Percentiles rank a stretch among this genome's conserved stretches.
phyloP scores from a whole-genome alignment of 108 stramenopile species.

The Pseudonitzschia multiseries region DNA sequence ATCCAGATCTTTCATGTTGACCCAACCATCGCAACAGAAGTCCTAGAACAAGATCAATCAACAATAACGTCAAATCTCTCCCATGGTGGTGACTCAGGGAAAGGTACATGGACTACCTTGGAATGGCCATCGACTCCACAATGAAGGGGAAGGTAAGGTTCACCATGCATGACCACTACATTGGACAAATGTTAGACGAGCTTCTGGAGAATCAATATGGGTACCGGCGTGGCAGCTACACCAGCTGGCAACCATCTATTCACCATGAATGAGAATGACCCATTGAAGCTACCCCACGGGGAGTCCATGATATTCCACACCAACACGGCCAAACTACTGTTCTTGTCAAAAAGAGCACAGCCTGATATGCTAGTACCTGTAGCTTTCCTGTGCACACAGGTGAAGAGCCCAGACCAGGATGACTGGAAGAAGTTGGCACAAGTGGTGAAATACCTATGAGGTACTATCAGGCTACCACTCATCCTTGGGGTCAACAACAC shows the following conservation, averaged over 20 bases:
- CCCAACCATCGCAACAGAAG: not conserved
- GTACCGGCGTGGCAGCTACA: not conserved
- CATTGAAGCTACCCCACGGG: conserved; percentile 7
- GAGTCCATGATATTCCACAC: conserved; percentile 16
- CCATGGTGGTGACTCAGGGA: conserved; percentile 14
- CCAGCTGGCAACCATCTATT: conserved; percentile 13
- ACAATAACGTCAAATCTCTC: conserved; percentile 9
- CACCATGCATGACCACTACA: conserved; percentile 26
- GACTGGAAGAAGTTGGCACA: conserved; percentile 14
- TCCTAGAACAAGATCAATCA: conserved; percentile 13
- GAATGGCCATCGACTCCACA: conserved; percentile 40
- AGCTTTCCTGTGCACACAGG: conserved; percentile 40
- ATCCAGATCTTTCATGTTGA: conserved; percentile 29
- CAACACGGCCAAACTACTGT: conserved; percentile 27
- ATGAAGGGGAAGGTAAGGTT: conserved; percentile 22
- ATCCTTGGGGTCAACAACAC: not conserved
- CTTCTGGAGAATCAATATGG: conserved; percentile 13
- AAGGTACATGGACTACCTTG: conserved; percentile 39
- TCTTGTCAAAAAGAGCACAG: conserved; percentile 22
- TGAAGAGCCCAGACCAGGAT: conserved; percentile 20
- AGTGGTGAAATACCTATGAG: conserved; percentile 3
- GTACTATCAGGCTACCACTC: not conserved
- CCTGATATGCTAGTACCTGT: conserved; percentile 9
- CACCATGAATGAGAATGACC: conserved; percentile 3
- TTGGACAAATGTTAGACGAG: conserved; percentile 27